These are phyloP conservation scores for Artemisia tridentata DNA, from an alignment of 129 eudicot genomes.

Conservation along the genomic window DNA sequence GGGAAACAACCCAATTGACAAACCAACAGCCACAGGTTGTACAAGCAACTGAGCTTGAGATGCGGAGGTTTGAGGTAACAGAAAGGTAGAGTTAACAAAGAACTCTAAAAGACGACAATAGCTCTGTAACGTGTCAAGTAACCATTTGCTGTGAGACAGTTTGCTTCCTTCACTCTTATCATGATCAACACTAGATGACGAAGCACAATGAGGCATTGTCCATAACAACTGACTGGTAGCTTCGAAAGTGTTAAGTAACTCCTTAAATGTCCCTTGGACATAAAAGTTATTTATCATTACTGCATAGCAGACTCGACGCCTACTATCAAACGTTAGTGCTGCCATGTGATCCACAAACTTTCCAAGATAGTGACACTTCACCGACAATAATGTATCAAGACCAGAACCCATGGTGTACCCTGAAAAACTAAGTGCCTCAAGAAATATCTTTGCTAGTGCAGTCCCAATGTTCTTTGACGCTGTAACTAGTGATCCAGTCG, in stretches of 20 bases:
- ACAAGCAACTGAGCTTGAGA: constrained; percentile 92
- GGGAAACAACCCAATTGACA: constrained; percentile 95
- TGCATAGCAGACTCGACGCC: constrained; percentile 76
- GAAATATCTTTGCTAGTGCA: constrained; percentile 76
- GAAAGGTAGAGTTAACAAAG: constrained; percentile 72
- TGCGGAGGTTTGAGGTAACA: constrained; percentile 69
- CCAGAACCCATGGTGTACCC: constrained; percentile 55
- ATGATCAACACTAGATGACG: constrained; percentile 43
- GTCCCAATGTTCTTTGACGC: constrained; percentile 92
- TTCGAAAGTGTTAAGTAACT: constrained; percentile 91
- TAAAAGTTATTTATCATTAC: constrained; percentile 84
- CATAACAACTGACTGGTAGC: constrained; percentile 97
- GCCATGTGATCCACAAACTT: constrained; percentile 91
- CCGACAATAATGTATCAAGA: constrained; percentile 51
- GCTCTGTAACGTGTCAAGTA: constrained; percentile 80
- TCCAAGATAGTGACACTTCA: constrained; percentile 95
- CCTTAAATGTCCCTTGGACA: constrained; percentile 93
- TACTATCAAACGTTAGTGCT: constrained; percentile 67
- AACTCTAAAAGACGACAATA: constrained; percentile 79
- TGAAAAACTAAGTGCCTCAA: constrained; percentile 78
- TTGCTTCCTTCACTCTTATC: constrained; percentile 59
- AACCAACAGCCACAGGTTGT: constrained; percentile 95
- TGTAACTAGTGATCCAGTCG: constrained; percentile 68
- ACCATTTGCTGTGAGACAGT: constrained; percentile 65
- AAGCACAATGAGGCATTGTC: constrained; percentile 60